A percentile compares a stretch with the other conserved stretches of the same genome.
phyloP scores from a whole-genome alignment of 2,329 filamentous ascomycete species.

The Dactylonectria estremocensis region DNA sequence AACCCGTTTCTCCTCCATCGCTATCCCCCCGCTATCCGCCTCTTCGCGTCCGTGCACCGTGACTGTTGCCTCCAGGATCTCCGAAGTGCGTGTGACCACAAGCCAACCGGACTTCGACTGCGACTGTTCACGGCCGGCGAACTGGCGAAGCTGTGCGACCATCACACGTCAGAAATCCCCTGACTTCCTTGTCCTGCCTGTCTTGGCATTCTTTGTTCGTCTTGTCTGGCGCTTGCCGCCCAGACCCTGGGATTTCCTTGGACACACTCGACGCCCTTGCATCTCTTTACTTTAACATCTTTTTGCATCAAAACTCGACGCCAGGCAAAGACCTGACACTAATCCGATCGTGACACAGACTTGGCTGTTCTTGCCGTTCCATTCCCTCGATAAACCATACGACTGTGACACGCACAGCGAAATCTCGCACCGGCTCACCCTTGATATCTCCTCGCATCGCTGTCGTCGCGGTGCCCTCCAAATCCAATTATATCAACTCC shows the following conservation, averaged over 20 bases:
- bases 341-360: slow-evolving; percentile 42
- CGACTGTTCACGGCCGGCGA: slow-evolving; percentile 32
- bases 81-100: slow-evolving; percentile 45
- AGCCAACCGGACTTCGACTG: slow-evolving; percentile 34
- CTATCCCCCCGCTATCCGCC: slow-evolving; percentile 31
- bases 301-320: slow-evolving; percentile 31
- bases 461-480: slow-evolving; percentile 20
- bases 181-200: slow-evolving; percentile 24
- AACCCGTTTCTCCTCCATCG: slow-evolving; percentile 18
- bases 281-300: slow-evolving; percentile 23
- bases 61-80: slow-evolving; percentile 43
- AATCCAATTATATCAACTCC: not conserved
- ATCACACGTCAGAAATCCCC: slow-evolving; percentile 26
- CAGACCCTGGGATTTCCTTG: slow-evolving; percentile 23
- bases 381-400: slow-evolving; percentile 31
- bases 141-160: slow-evolving; percentile 37
- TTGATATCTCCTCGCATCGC: not conserved
- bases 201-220: slow-evolving; percentile 15
- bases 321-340: slow-evolving; percentile 36
- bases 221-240: slow-evolving; percentile 11
- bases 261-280: slow-evolving; percentile 22
- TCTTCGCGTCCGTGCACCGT: slow-evolving; percentile 40
- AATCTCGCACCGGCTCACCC: slow-evolving; percentile 10
- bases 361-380: slow-evolving; percentile 26
- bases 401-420: slow-evolving; percentile 36